A percentile compares a stretch with the other conserved stretches of the same genome.
Evolutionary conservation across 2,329 filamentous ascomycete genomes (phyloP).

Genomic region (Apiospora koreana): DNA sequence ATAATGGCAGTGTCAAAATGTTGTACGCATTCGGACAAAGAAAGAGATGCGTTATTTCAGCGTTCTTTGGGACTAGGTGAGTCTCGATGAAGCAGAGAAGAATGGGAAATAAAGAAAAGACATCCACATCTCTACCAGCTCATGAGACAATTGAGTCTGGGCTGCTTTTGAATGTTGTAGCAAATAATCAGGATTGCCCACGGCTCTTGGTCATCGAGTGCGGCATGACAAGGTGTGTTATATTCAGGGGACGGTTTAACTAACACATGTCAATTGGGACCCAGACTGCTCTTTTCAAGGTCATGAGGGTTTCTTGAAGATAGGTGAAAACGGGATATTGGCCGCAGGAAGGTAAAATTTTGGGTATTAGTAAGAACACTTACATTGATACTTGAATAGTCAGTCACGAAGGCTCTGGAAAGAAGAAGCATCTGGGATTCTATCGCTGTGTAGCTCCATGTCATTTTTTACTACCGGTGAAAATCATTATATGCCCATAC

Average conservation of each 20-base stretch:
- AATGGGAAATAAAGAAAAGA: not conserved
- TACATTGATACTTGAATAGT: not conserved
- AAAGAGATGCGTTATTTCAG: not conserved
- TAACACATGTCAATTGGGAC: no score
- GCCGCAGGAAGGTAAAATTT: not conserved
- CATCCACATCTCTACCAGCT: not conserved
- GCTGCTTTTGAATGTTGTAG: not conserved
- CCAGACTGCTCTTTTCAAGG: no score
- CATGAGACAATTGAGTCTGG: not conserved
- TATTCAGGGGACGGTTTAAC: no score
- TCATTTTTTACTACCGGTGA: conserved; percentile 15
- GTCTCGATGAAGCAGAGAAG: not conserved
- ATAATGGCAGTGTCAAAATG: not conserved
- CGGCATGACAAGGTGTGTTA: no score
- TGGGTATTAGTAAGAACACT: not conserved
- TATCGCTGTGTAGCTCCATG: conserved; percentile 8
- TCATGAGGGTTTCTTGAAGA: no score
- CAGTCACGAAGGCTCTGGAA: not conserved
- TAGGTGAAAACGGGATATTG: no score
- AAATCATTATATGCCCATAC: conserved; percentile 18
- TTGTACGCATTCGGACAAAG: not conserved
- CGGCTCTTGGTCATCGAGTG: no score
- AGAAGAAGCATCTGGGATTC: not conserved
- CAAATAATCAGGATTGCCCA: no score
- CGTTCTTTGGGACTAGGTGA: not conserved